These are phyloP conservation scores for Eragrostis nindensis DNA, from an alignment of 176 grass and related monocot species.

Conservation along the genomic window DNA sequence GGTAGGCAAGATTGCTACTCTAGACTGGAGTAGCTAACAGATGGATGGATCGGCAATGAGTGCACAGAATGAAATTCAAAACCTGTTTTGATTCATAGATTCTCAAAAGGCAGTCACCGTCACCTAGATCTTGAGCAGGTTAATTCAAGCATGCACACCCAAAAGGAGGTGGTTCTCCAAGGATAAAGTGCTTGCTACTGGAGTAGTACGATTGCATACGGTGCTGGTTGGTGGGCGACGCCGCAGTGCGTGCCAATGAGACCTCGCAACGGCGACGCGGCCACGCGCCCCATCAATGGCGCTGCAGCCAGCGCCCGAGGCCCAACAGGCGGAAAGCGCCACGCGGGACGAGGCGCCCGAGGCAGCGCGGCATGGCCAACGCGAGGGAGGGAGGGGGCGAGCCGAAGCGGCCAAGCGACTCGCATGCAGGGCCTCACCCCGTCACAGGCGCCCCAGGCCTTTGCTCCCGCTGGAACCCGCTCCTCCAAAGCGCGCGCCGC, in stretches of 20 bases:
- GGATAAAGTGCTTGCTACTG: not conserved
- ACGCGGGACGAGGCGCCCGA: slow-evolving; percentile 42
- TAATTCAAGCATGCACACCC: not conserved
- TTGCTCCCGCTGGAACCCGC: slow-evolving; percentile 19
- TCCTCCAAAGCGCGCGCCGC: slow-evolving; percentile 31
- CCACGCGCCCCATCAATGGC: slow-evolving; percentile 23
- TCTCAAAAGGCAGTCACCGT: no score
- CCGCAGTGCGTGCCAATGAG: slow-evolving; percentile 26
- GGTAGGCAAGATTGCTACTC: no score
- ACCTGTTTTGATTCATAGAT: no score
- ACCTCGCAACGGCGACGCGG: slow-evolving; percentile 2
- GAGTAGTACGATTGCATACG: not conserved
- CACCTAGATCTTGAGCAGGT: no score
- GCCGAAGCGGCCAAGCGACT: slow-evolving; percentile 32
- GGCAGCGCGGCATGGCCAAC: slow-evolving; percentile 32
- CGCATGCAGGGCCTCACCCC: not conserved
- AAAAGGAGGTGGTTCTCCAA: not conserved
- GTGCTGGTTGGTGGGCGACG: not conserved
- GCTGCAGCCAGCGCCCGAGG: slow-evolving; percentile 29
- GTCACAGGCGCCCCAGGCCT: not conserved
- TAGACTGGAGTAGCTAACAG: no score
- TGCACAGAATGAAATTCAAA: no score
- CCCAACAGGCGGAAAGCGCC: slow-evolving; percentile 24
- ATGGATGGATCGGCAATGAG: no score
- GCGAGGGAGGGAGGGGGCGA: not conserved